phyloP scores from a whole-genome alignment of 2,329 filamentous ascomycete species.

The Thermothelomyces thermophilus region DNA sequence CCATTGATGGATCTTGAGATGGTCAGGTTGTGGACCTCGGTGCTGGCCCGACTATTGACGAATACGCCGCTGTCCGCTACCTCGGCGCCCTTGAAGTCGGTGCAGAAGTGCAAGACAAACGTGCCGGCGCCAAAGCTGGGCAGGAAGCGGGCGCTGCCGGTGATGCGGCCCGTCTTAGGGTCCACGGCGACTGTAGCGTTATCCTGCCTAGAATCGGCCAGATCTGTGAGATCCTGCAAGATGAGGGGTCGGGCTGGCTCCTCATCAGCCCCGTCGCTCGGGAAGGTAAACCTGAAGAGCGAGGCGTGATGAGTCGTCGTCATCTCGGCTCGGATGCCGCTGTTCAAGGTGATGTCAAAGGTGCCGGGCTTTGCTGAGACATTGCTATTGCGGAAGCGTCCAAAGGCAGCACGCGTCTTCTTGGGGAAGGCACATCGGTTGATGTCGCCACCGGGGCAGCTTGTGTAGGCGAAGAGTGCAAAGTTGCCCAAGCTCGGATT shows the following conservation, averaged over 20 bases:
- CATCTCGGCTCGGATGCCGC: constrained; percentile 57
- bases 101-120: constrained; percentile 59
- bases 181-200: constrained; percentile 53
- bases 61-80: constrained; percentile 58
- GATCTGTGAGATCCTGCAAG: constrained; percentile 58
- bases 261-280: constrained; percentile 32
- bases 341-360: constrained; percentile 55
- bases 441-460: constrained; percentile 55
- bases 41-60: constrained; percentile 48
- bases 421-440: constrained; percentile 56
- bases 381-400: constrained; percentile 42
- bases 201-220: constrained; percentile 53
- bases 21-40: constrained; percentile 40
- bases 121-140: constrained; percentile 60
- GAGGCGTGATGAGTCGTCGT: constrained; percentile 60
- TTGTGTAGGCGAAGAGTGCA: constrained; percentile 60
- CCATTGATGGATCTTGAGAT: constrained; percentile 45
- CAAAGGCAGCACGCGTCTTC: constrained; percentile 33
- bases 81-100: constrained; percentile 55
- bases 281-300: constrained; percentile 61
- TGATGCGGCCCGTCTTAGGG: constrained; percentile 50
- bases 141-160: constrained; percentile 53
- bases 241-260: constrained; percentile 50
- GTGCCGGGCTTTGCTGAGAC: constrained; percentile 57
- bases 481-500: constrained; percentile 65